Conservation (phyloP, 192 early-diverging fungal genomes). For the Umbelopsis sp. region DNA sequence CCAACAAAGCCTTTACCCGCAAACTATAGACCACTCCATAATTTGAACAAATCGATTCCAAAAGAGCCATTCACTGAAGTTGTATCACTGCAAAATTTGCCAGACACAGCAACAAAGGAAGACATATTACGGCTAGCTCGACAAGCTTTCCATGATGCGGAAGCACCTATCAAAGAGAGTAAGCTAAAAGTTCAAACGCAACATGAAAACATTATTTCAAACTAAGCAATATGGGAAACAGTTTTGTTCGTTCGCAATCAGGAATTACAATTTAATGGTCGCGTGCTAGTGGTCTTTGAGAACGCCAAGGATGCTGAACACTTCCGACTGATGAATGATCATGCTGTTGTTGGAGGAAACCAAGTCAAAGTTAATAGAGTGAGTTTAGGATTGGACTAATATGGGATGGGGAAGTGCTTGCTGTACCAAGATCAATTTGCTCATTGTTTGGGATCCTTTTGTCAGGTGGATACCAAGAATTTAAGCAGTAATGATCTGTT, state of each 20-base stretch:
- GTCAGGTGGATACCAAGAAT: conserved; percentile 10
- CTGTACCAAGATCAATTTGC: background rate
- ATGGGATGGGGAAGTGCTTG: too few species aligned
- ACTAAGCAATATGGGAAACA: background rate
- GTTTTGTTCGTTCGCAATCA: conserved; percentile 31
- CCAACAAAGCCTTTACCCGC: too few species aligned
- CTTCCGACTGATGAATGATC: conserved; percentile 26
- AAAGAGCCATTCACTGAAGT: conserved; percentile 16
- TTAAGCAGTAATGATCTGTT: background rate
- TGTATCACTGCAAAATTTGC: conserved; percentile 30
- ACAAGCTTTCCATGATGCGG: conserved; percentile 29
- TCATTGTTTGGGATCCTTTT: background rate
- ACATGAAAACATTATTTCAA: background rate
- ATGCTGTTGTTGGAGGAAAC: conserved; percentile 28
- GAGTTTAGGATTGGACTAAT: conserved; percentile 1
- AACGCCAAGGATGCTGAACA: conserved; percentile 15
- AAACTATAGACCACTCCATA: conserved; percentile 3
- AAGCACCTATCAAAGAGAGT: conserved; percentile 34
- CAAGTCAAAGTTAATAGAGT: conserved; percentile 25
- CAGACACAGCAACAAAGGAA: conserved; percentile 33
- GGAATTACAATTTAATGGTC: conserved; percentile 29
- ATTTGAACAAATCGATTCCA: background rate
- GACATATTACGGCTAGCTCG: conserved; percentile 36
- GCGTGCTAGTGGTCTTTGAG: conserved; percentile 28
- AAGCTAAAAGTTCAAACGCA: background rate